Conservation (phyloP, 2,329 filamentous ascomycete species). For the Aureobasidium sp. region DNA sequence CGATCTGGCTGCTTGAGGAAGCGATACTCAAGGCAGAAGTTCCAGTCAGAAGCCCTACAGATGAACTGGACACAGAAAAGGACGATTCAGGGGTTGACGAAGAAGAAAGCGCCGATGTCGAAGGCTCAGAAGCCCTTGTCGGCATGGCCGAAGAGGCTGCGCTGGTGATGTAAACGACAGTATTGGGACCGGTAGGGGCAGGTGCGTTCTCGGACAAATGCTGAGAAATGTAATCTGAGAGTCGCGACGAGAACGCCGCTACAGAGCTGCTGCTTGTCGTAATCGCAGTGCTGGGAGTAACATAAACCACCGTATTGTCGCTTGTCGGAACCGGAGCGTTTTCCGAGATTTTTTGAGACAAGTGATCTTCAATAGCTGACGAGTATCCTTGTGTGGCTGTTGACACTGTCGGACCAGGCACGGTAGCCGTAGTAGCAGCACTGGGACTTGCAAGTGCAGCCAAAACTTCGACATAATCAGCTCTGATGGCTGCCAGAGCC, state of each 20-base stretch:
- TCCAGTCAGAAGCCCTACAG: background rate
- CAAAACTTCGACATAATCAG: background rate
- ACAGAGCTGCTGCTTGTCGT: background rate
- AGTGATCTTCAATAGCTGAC: background rate
- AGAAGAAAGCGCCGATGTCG: background rate
- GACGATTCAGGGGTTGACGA: background rate
- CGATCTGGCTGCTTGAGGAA: background rate
- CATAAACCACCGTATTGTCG: slow-evolving; percentile 1
- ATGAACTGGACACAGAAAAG: background rate
- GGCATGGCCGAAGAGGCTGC: background rate
- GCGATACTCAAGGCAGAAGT: background rate
- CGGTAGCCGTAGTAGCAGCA: background rate
- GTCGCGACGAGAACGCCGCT: background rate
- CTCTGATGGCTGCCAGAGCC: slow-evolving; percentile 13
- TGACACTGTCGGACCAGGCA: background rate
- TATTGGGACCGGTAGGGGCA: background rate
- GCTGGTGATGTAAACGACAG: background rate
- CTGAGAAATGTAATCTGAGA: background rate
- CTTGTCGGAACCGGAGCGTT: slow-evolving; percentile 8
- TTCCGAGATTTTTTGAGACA: slow-evolving; percentile 6
- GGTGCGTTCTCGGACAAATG: slow-evolving; percentile 1
- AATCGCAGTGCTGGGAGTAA: background rate
- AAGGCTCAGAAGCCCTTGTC: background rate
- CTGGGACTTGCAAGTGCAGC: background rate
- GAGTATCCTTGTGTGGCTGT: background rate